phyloP scores from a whole-genome alignment of 2,329 filamentous ascomycete species.

The Xylariaceae sp. region DNA sequence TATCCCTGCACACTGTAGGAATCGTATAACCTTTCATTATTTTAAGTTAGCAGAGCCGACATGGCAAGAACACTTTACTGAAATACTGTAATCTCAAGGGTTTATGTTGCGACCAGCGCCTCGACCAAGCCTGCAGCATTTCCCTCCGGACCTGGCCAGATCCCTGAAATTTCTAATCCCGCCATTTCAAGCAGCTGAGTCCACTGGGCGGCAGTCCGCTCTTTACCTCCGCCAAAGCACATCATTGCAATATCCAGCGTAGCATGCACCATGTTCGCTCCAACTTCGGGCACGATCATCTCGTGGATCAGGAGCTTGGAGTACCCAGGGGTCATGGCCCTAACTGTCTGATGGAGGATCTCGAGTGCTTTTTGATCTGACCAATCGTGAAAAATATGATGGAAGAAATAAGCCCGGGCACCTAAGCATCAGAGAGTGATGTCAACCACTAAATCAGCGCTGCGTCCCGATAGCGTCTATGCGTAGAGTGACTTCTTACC shows the following conservation, averaged over 20 bases:
- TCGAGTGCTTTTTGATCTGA: constrained; percentile 35
- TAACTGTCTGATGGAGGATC: constrained; percentile 37
- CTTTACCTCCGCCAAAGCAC: constrained; percentile 26
- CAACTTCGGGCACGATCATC: constrained; percentile 41
- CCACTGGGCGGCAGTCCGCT: constrained; percentile 8
- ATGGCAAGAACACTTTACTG: too few relatives aligned
- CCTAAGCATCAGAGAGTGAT: too few relatives aligned
- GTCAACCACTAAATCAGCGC: background rate
- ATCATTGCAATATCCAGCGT: constrained; percentile 50
- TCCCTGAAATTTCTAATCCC: too few relatives aligned
- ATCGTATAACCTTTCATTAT: too few relatives aligned
- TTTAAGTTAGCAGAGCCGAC: too few relatives aligned
- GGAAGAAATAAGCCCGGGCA: constrained; percentile 40
- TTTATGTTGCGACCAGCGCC: too few relatives aligned
- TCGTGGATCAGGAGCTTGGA: constrained; percentile 48
- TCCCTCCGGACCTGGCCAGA: too few relatives aligned
- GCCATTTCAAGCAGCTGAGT: background rate
- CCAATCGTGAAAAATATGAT: constrained; percentile 44
- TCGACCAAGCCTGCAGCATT: too few relatives aligned
- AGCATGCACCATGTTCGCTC: constrained; percentile 38
- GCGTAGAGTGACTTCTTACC: constrained; percentile 32
- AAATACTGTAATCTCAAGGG: too few relatives aligned
- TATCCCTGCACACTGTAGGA: too few relatives aligned
- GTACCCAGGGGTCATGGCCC: constrained; percentile 39
- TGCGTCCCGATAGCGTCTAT: too few relatives aligned